phyloP scores from a whole-genome alignment of 495 filamentous ascomycete species.

The Xanthoparmelia taractica region DNA sequence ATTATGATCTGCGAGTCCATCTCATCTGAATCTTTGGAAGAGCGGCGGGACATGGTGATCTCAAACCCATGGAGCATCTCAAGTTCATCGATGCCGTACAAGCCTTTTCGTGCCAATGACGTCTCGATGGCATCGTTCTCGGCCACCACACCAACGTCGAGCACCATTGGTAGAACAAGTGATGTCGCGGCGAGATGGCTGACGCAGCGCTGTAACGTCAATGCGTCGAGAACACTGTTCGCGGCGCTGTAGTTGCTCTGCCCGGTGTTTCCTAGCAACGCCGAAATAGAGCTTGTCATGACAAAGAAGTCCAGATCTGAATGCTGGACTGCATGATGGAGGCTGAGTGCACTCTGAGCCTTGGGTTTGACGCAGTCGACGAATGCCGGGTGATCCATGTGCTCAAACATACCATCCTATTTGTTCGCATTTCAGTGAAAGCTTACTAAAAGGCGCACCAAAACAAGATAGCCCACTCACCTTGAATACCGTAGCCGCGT shows the following conservation, averaged over 20 bases:
- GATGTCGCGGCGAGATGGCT: constrained; percentile 16
- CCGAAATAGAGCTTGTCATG: constrained; percentile 19
- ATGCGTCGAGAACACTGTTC: constrained; percentile 26
- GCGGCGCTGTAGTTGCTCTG: constrained; percentile 19
- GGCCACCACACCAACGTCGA: constrained; percentile 29
- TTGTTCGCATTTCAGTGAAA: too few relatives aligned
- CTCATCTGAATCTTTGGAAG: too few relatives aligned
- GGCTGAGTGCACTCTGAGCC: constrained; percentile 23
- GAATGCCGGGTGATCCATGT: constrained; percentile 22
- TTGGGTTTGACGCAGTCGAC: constrained; percentile 32
- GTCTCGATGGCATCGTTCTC: constrained; percentile 35
- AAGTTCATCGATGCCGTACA: constrained; percentile 30
- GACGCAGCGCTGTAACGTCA: constrained; percentile 23
- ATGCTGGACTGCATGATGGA: constrained; percentile 25
- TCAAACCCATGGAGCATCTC: constrained; percentile 33
- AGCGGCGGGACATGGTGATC: constrained; percentile 21
- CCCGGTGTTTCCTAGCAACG: constrained; percentile 10
- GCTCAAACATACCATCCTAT: constrained; percentile 27
- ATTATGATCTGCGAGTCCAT: too few relatives aligned
- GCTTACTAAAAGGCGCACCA: too few relatives aligned
- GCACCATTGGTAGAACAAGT: constrained; percentile 25
- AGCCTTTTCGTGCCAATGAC: constrained; percentile 27
- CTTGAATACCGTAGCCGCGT: constrained; percentile 35
- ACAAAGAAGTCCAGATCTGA: constrained; percentile 27
- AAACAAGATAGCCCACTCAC: too few relatives aligned